These are phyloP conservation scores for Puccinia polysora DNA, from an alignment of 1,284 basidiomycete genomes.

Conservation along the genomic window DNA sequence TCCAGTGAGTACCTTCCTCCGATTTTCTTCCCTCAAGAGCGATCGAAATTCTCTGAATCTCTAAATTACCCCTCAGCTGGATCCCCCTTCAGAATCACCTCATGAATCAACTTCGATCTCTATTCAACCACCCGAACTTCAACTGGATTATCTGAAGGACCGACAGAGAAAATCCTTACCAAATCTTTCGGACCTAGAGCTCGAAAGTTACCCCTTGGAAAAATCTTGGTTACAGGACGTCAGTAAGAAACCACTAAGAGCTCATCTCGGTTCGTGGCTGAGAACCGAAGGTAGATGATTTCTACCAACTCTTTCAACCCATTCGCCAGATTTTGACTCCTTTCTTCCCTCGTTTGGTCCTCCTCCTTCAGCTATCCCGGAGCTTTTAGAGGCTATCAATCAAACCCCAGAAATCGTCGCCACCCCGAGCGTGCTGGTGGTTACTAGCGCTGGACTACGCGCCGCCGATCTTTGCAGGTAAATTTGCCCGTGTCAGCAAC, in stretches of 20 bases:
- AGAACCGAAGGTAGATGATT: slow-evolving; percentile 19
- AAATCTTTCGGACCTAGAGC: slow-evolving; percentile 29
- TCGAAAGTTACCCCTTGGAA: slow-evolving; percentile 15
- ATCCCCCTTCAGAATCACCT: not conserved
- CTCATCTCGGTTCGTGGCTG: slow-evolving; percentile 37
- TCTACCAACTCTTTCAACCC: too few species aligned
- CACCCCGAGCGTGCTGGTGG: slow-evolving; percentile 13
- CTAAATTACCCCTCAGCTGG: slow-evolving; percentile 7
- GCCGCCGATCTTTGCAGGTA: slow-evolving; percentile 35
- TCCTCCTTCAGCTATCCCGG: slow-evolving; percentile 7
- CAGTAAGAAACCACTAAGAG: slow-evolving; percentile 21
- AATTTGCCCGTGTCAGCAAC: too few species aligned
- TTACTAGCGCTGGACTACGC: slow-evolving; percentile 23
- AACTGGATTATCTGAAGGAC: slow-evolving; percentile 28
- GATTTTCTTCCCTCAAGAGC: not conserved
- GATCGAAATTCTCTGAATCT: not conserved
- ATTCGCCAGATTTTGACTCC: not conserved
- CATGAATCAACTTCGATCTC: slow-evolving; percentile 31
- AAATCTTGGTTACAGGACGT: slow-evolving; percentile 33
- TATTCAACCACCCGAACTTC: slow-evolving; percentile 32
- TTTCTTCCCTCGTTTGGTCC: not conserved
- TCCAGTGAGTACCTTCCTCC: not conserved
- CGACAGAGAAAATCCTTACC: slow-evolving; percentile 23
- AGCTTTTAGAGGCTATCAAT: slow-evolving; percentile 17
- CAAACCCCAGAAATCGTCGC: not conserved